These are phyloP conservation scores for Penicillium sp. DNA, from an alignment of 2,329 filamentous ascomycete genomes.

Conservation along the genomic window DNA sequence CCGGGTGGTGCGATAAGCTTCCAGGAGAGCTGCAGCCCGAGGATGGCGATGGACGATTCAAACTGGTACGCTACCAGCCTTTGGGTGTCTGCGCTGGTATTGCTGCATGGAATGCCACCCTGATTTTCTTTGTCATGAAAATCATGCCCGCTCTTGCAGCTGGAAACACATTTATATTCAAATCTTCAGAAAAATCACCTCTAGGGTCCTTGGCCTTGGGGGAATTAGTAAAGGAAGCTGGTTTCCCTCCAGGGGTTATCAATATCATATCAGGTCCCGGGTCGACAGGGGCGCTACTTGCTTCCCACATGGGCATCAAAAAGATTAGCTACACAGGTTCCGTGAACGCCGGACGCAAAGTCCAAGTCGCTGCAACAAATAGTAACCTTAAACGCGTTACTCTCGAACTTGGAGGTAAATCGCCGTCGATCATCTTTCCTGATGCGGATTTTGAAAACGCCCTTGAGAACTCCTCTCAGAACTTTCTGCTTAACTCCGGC, in stretches of 20 bases:
- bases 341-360: neutral
- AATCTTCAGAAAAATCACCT: slow-evolving; percentile 3
- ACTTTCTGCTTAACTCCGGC: neutral
- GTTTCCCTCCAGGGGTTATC: slow-evolving; percentile 1
- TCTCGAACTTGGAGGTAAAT: slow-evolving; percentile 1
- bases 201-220: slow-evolving; percentile 1
- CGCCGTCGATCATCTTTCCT: neutral
- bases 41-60: slow-evolving; percentile 1
- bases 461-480: neutral
- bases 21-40: neutral
- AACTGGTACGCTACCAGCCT: slow-evolving; percentile 1
- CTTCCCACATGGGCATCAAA: slow-evolving; percentile 1
- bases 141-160: neutral
- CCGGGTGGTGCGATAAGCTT: slow-evolving; percentile 5
- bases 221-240: neutral
- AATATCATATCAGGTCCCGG: slow-evolving; percentile 1
- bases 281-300: neutral
- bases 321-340: neutral
- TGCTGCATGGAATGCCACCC: slow-evolving; percentile 2
- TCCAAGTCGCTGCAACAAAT: neutral
- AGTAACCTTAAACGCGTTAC: slow-evolving; percentile 6
- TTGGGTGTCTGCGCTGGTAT: slow-evolving; percentile 4
- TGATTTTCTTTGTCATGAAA: slow-evolving; percentile 1
- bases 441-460: slow-evolving; percentile 3
- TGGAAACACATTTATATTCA: slow-evolving; percentile 1